A percentile compares a stretch with the other conserved stretches of the same genome.
Evolutionary conservation across 2,329 filamentous ascomycete species (phyloP).

Genomic region (Curvularia eragrostidis): DNA sequence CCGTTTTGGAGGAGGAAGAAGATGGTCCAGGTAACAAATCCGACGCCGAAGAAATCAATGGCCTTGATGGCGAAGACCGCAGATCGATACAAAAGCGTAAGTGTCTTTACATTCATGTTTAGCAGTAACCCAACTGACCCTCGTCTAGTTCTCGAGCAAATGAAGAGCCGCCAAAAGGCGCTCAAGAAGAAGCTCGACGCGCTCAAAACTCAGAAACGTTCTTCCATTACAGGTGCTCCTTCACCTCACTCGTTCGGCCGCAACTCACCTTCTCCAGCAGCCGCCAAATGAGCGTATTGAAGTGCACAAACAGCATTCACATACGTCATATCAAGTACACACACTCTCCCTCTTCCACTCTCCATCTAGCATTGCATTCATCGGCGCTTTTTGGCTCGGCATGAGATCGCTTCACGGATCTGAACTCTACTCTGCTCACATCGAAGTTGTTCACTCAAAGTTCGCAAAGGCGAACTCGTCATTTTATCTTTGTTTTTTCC

Average conservation of each 20-base stretch:
- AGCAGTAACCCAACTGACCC: conserved; percentile 28
- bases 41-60: conserved; percentile 59
- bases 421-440: neutral
- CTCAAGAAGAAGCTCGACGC: conserved; percentile 56
- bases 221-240: conserved; percentile 44
- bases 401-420: neutral
- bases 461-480: neutral
- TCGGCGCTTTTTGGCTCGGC: neutral
- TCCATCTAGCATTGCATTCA: conserved; percentile 8
- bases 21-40: conserved; percentile 56
- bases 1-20: conserved; percentile 85
- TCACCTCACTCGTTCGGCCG: conserved; percentile 37
- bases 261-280: conserved; percentile 43
- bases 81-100: conserved; percentile 75
- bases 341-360: no score
- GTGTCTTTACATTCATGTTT: conserved; percentile 35
- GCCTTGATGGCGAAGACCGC: conserved; percentile 72
- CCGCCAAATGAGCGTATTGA: conserved; percentile 11
- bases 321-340: neutral
- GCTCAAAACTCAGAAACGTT: conserved; percentile 49
- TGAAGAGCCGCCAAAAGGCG: conserved; percentile 51
- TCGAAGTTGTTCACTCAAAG: neutral
- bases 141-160: conserved; percentile 55
- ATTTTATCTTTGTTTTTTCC: neutral
- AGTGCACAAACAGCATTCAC: neutral